phyloP scores from a whole-genome alignment of 257 asterid genomes.

The Rubia yunnanensis region DNA sequence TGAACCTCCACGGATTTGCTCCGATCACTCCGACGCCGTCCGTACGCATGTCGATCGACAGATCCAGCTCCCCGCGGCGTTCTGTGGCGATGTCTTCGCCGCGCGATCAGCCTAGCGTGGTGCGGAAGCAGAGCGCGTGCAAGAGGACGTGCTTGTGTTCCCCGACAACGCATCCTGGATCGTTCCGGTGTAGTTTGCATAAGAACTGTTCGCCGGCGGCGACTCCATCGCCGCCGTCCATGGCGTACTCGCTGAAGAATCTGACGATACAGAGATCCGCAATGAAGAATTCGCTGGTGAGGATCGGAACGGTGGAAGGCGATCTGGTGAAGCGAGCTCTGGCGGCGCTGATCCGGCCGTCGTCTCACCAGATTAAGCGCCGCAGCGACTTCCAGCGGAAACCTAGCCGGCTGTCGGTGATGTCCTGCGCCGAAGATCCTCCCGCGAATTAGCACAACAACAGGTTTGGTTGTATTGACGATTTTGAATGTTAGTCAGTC shows the following conservation, averaged over 20 bases:
- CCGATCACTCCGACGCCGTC: conserved; percentile 50
- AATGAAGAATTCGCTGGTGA: conserved; percentile 82
- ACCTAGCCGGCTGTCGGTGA: conserved; percentile 58
- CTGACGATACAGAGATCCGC: conserved; percentile 82
- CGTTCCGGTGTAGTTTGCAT: conserved; percentile 83
- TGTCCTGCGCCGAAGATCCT: conserved; percentile 27
- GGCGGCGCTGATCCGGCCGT: conserved; percentile 70
- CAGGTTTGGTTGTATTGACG: conserved; percentile 42
- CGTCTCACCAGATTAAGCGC: conserved; percentile 74
- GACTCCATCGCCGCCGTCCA: conserved; percentile 19
- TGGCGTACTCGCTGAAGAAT: conserved; percentile 49
- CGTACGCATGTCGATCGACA: conserved; percentile 62
- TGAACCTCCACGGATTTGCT: conserved; percentile 53
- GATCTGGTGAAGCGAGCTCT: conserved; percentile 69
- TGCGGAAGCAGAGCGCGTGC: conserved; percentile 37
- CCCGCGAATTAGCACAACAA: not conserved
- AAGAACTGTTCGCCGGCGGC: conserved; percentile 38
- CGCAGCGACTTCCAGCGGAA: conserved; percentile 45
- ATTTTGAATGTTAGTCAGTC: conserved; percentile 4
- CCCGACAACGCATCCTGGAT: conserved; percentile 85
- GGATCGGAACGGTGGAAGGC: conserved; percentile 78
- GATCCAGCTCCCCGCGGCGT: conserved; percentile 69
- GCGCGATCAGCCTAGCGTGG: conserved; percentile 38
- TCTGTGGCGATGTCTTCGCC: conserved; percentile 40
- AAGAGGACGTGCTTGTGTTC: conserved; percentile 86